Conservation (phyloP, 306 rosid species). For the Citrullus mucosospermus region DNA sequence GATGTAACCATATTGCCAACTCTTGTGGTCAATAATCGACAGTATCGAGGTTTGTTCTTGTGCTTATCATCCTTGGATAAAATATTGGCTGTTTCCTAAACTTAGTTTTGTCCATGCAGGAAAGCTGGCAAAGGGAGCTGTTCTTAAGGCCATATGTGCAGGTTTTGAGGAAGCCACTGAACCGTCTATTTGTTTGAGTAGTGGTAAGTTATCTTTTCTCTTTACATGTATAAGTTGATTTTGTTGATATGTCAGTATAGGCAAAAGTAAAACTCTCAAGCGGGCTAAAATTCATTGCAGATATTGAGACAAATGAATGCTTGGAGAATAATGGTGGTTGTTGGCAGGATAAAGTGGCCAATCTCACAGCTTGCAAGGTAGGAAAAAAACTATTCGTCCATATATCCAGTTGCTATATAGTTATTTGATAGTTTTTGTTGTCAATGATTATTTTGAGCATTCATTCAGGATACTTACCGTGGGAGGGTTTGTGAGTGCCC, state of each 20-base stretch:
- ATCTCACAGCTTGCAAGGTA: constrained; percentile 97
- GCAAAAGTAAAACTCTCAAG: background rate
- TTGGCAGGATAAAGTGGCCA: constrained; percentile 76
- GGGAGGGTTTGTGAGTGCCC: constrained; percentile 99
- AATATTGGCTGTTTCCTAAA: constrained; percentile 4
- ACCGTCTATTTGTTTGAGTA: constrained; percentile 94
- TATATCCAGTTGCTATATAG: constrained; percentile 1
- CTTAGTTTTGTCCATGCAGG: constrained; percentile 47
- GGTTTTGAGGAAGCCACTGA: constrained; percentile 98
- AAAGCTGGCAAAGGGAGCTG: constrained; percentile 88
- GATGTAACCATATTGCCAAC: constrained; percentile 98
- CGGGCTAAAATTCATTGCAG: constrained; percentile 23
- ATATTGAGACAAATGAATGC: constrained; percentile 97
- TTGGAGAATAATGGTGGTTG: constrained; percentile 89
- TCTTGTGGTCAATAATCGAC: constrained; percentile 92
- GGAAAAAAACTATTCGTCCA: background rate
- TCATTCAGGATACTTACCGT: constrained; percentile 84
- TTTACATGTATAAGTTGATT: constrained; percentile 2
- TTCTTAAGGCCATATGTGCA: constrained; percentile 90
- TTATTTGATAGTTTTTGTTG: constrained; percentile 1
- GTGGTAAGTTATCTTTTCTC: constrained; percentile 36
- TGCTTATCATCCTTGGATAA: constrained; percentile 5
- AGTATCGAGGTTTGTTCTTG: constrained; percentile 73
- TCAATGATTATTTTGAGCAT: constrained; percentile 4
- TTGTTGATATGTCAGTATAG: background rate